phyloP scores from a whole-genome alignment of 768 basidiomycete genomes.

The Leccinum aurantiacum region DNA sequence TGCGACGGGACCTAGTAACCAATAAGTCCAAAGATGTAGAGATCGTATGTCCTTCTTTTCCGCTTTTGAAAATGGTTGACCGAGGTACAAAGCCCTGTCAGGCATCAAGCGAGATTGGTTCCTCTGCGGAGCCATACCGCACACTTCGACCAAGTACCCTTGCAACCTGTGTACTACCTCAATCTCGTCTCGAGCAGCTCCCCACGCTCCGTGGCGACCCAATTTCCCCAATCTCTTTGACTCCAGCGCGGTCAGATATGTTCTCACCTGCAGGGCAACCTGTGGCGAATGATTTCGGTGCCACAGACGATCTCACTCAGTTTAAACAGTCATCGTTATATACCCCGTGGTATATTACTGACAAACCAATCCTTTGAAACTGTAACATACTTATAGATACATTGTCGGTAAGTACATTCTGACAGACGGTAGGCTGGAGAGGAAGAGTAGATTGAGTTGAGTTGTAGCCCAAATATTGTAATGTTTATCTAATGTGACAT shows the following conservation, averaged over 20 bases:
- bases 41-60: slow-evolving; percentile 24
- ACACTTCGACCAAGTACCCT: not conserved
- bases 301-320: not conserved
- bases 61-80: not conserved
- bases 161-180: not conserved
- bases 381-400: not conserved
- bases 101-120: slow-evolving; percentile 28
- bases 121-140: slow-evolving; percentile 6
- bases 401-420: not conserved
- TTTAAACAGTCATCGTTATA: slow-evolving; percentile 5
- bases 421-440: not conserved
- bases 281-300: not conserved
- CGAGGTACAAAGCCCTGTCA: slow-evolving; percentile 14
- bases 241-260: not conserved
- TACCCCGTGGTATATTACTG: not conserved
- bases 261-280: not conserved
- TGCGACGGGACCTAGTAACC: slow-evolving; percentile 21
- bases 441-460: not conserved
- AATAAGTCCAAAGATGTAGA: slow-evolving; percentile 27
- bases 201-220: not conserved
- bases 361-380: not conserved
- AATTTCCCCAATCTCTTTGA: not conserved
- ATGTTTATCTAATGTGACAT: not conserved
- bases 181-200: slow-evolving; percentile 5
- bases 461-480: not conserved